Evolutionary conservation across 1,284 basidiomycete genomes (phyloP).

Genomic region (Sporisorium sorghi): DNA sequence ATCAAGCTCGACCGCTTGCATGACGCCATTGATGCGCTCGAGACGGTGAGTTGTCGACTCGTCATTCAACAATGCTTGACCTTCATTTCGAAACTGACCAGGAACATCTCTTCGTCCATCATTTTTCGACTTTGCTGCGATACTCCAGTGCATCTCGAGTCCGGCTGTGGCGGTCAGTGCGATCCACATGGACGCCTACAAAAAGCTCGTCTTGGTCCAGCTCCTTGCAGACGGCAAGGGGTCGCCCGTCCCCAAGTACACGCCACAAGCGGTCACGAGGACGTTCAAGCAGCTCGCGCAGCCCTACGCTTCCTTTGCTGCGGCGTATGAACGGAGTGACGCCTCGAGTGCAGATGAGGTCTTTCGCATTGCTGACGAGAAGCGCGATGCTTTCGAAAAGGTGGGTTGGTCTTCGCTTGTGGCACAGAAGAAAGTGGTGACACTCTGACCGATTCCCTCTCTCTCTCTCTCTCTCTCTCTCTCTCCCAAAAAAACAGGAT

Average conservation of each 20-base stretch:
- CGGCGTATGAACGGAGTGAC: slow-evolving; percentile 30
- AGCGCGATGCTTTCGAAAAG: slow-evolving; percentile 28
- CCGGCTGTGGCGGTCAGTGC: slow-evolving; percentile 77
- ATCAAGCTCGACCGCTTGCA: slow-evolving; percentile 38
- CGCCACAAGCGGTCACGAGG: slow-evolving; percentile 24
- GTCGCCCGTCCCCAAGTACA: slow-evolving; percentile 32
- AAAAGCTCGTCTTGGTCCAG: slow-evolving; percentile 82
- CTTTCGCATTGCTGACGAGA: slow-evolving; percentile 27
- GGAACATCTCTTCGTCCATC: neutral
- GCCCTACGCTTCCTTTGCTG: slow-evolving; percentile 30
- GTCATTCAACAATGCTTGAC: neutral
- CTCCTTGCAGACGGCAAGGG: slow-evolving; percentile 77
- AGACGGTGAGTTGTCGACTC: slow-evolving; percentile 46
- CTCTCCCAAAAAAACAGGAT: slow-evolving; percentile 73
- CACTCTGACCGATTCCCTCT: slow-evolving; percentile 58
- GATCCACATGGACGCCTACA: slow-evolving; percentile 84
- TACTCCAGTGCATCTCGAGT: slow-evolving; percentile 74
- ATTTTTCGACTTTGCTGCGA: neutral
- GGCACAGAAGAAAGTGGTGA: neutral
- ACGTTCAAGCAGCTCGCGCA: slow-evolving; percentile 26
- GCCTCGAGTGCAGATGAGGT: slow-evolving; percentile 2
- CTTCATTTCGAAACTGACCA: neutral
- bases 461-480: no score
- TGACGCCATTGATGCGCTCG: slow-evolving; percentile 55
- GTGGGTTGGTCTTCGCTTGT: neutral